Base-by-base conservation (phyloP, 2,329 filamentous ascomycete genomes). In the Phaeomoniella chlamydospora region DNA sequence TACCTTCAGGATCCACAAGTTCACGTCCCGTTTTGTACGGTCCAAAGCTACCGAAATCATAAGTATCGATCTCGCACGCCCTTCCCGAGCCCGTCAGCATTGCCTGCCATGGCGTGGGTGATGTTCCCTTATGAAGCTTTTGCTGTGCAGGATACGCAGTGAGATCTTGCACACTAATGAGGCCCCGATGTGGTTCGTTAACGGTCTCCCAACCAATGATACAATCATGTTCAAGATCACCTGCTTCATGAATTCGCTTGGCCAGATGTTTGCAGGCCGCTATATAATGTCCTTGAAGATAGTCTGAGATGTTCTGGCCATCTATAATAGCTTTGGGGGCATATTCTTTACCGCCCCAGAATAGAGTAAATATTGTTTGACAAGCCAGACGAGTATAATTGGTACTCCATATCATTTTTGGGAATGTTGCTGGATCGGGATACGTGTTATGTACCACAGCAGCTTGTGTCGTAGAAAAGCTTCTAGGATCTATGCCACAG, bases 391-490 rank as follows among this genome's bases (percentile, higher is more conserved):
- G 74, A 42, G 76, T 81, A 57, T 98, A 98, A 54, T 98, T 98
- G 35, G 92, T 96, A 12, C 88, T 86, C 90, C 90, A 98, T 39
- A 96, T 88, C 92, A 98, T 98, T 62, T 94, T 96, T 15, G 90
- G 90, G 45, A 88, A 98, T 1, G 78, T 70, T 16, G 77, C 77
- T 5, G 87, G 85, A 14, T 93, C 72, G 6, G 83, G 77, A 52
- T 84, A 94, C 2, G 83, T 92, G 51, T 96, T 98, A 36, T 98
- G 90, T 4, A 98, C 88, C 40, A 96, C 72, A 26, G 90, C 85
- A 3, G 88, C 88, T 58, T 94, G 81, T 11, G 87, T 98, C 14
- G 74, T 76, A 36, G 77, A 75, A 51, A 98, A 94, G 45, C 72
- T 77, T 54, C 79, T 70, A 0, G 90, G 90, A 52, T 98, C 84